Evolutionary conservation across 2,329 filamentous ascomycete species (phyloP).

Genomic region (Xylariaceae sp.): DNA sequence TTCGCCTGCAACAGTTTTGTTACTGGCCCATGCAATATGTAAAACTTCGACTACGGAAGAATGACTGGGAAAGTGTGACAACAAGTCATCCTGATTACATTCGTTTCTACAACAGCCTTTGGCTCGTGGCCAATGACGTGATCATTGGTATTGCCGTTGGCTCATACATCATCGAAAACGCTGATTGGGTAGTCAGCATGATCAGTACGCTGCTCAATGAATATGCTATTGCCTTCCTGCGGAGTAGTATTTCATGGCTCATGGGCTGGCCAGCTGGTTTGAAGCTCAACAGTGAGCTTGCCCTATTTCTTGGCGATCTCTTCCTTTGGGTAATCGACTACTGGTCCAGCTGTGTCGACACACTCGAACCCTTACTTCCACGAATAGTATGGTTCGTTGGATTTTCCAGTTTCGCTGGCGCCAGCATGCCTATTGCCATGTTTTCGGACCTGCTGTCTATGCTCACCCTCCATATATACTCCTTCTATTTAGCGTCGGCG

Average conservation of each 20-base stretch:
- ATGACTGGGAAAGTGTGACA: slow-evolving; percentile 93
- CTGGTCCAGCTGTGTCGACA: slow-evolving; percentile 82
- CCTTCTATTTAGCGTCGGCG: slow-evolving; percentile 93
- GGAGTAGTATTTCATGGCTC: slow-evolving; percentile 87
- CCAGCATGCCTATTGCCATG: slow-evolving; percentile 93
- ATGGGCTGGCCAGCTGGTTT: slow-evolving; percentile 94
- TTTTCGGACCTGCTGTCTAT: slow-evolving; percentile 91
- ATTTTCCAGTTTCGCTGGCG: slow-evolving; percentile 90
- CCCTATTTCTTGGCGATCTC: slow-evolving; percentile 87
- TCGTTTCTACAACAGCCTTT: slow-evolving; percentile 96
- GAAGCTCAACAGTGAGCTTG: slow-evolving; percentile 91
- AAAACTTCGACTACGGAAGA: slow-evolving; percentile 81
- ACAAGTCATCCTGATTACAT: slow-evolving; percentile 97
- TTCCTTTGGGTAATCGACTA: slow-evolving; percentile 99
- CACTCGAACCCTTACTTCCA: slow-evolving; percentile 76
- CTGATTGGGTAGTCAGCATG: slow-evolving; percentile 73
- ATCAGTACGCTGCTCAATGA: slow-evolving; percentile 71
- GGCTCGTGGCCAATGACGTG: slow-evolving; percentile 97
- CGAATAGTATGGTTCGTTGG: slow-evolving; percentile 88
- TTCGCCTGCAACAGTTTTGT: slow-evolving; percentile 94
- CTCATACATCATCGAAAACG: slow-evolving; percentile 95
- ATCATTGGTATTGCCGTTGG: slow-evolving; percentile 97
- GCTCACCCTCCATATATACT: slow-evolving; percentile 93
- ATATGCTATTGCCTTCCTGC: slow-evolving; percentile 86
- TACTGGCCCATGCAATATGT: slow-evolving; percentile 98